phyloP scores from a whole-genome alignment of 2,329 filamentous ascomycete species.

The Cercospora canescens region DNA sequence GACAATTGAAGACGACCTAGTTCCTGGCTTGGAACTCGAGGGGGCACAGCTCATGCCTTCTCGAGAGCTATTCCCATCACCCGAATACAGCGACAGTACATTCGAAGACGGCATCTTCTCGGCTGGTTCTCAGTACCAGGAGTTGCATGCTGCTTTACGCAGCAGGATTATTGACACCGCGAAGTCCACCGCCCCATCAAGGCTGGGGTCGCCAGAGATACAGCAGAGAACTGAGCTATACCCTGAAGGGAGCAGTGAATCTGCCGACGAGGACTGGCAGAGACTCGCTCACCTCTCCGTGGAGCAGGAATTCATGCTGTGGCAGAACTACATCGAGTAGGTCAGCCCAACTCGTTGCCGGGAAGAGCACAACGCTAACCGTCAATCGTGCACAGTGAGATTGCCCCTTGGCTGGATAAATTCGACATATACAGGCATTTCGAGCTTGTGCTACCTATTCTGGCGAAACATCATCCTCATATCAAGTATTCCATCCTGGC shows the following conservation, averaged over 20 bases:
- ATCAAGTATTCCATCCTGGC: conserved; percentile 55
- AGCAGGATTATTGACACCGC: conserved; percentile 36
- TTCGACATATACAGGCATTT: conserved; percentile 57
- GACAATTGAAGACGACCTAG: neutral
- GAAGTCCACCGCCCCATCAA: conserved; percentile 31
- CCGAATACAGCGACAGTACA: conserved; percentile 29
- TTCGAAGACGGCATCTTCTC: conserved; percentile 37
- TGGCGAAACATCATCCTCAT: conserved; percentile 49
- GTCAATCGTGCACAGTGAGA: conserved; percentile 34
- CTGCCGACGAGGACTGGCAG: conserved; percentile 27
- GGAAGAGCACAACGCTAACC: neutral
- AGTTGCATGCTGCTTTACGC: conserved; percentile 33
- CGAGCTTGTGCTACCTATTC: conserved; percentile 51
- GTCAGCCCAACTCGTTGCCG: neutral
- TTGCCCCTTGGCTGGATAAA: conserved; percentile 60
- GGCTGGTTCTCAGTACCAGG: conserved; percentile 34
- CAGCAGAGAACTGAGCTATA: conserved; percentile 7
- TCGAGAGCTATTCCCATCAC: conserved; percentile 27
- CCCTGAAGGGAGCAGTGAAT: conserved; percentile 12
- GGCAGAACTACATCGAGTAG: conserved; percentile 49
- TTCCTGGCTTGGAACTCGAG: conserved; percentile 1
- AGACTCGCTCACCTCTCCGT: conserved; percentile 30
- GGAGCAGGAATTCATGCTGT: conserved; percentile 33
- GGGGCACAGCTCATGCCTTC: conserved; percentile 17
- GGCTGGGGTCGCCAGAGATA: conserved; percentile 28